phyloP scores from a whole-genome alignment of 352 stramenopile genomes.

The Globisporangium takayamanum region DNA sequence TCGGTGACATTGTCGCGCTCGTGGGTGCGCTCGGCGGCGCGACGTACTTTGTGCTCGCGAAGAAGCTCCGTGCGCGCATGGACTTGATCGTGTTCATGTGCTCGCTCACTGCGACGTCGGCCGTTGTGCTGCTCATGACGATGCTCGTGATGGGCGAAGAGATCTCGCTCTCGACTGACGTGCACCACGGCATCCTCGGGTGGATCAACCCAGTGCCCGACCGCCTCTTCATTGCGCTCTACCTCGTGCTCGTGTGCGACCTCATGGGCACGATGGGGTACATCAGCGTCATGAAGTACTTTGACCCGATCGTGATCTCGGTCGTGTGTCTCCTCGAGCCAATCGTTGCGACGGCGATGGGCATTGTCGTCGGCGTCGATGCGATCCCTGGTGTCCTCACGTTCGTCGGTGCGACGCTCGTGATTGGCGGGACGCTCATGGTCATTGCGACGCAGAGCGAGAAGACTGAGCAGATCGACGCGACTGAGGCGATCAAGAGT shows the following conservation, averaged over 20 bases:
- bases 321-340: slow-evolving; percentile 89
- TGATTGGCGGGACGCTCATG: slow-evolving; percentile 60
- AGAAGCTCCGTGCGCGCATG: slow-evolving; percentile 61
- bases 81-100: slow-evolving; percentile 70
- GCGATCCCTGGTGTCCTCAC: slow-evolving; percentile 69
- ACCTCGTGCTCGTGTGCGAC: slow-evolving; percentile 84
- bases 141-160: slow-evolving; percentile 58
- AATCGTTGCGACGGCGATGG: slow-evolving; percentile 68
- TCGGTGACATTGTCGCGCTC: slow-evolving; percentile 69
- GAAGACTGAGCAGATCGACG: slow-evolving; percentile 31
- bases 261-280: slow-evolving; percentile 83
- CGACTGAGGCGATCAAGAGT: slow-evolving; percentile 51
- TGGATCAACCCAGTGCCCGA: slow-evolving; percentile 53
- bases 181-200: slow-evolving; percentile 71
- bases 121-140: slow-evolving; percentile 52
- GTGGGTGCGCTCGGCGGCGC: slow-evolving; percentile 64
- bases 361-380: slow-evolving; percentile 64
- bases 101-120: slow-evolving; percentile 12
- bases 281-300: slow-evolving; percentile 89
- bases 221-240: slow-evolving; percentile 68
- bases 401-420: slow-evolving; percentile 50
- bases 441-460: slow-evolving; percentile 67
- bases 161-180: slow-evolving; percentile 66
- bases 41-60: slow-evolving; percentile 69
- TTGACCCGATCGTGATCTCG: slow-evolving; percentile 84